A percentile compares a stretch with the other conserved stretches of the same genome.
These are phyloP conservation scores for Neolecta irregularis DNA, from an alignment of 1,139 yeast genomes.

Conservation along the genomic window DNA sequence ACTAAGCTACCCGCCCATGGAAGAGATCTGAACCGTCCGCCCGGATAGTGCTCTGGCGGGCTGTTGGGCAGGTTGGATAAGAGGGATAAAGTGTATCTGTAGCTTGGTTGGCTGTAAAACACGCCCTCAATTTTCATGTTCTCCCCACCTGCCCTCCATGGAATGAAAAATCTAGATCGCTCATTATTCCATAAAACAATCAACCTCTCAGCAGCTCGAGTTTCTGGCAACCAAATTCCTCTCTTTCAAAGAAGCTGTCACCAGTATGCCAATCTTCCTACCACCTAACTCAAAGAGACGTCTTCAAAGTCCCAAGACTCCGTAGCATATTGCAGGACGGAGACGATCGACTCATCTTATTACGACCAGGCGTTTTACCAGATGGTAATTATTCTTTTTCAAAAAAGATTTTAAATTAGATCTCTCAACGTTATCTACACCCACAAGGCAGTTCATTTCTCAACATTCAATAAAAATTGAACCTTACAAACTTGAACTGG, in stretches of 20 bases:
- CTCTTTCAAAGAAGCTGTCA: conserved; percentile 7
- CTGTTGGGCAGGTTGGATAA: too few relatives aligned
- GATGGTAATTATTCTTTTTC: conserved; percentile 1
- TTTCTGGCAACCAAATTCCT: conserved; percentile 5
- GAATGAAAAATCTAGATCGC: conserved; percentile 32
- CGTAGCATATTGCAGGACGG: conserved; percentile 3
- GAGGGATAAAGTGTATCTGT: too few relatives aligned
- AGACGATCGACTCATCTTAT: conserved; percentile 5
- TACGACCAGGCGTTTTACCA: conserved; percentile 7
- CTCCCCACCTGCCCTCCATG: conserved; percentile 50
- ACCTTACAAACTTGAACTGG: conserved; percentile 43
- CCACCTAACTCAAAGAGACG: too few relatives aligned
- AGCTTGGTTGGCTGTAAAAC: too few relatives aligned
- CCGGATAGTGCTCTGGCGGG: too few relatives aligned
- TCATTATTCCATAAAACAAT: conserved; percentile 4
- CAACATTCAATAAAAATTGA: conserved; percentile 21
- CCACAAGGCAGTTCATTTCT: conserved; percentile 8
- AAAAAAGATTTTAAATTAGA: conserved; percentile 4
- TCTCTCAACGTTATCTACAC: conserved; percentile 8
- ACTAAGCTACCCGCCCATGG: too few relatives aligned
- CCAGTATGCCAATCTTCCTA: too few relatives aligned
- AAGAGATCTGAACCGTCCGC: too few relatives aligned
- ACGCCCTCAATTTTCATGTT: too few relatives aligned
- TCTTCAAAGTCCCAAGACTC: conserved; percentile 7
- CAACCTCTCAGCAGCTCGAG: conserved; percentile 6